Percentiles rank a stretch among this genome's conserved stretches.
phyloP scores from a whole-genome alignment of 1,284 basidiomycete species.

The Naganishia sp. region DNA sequence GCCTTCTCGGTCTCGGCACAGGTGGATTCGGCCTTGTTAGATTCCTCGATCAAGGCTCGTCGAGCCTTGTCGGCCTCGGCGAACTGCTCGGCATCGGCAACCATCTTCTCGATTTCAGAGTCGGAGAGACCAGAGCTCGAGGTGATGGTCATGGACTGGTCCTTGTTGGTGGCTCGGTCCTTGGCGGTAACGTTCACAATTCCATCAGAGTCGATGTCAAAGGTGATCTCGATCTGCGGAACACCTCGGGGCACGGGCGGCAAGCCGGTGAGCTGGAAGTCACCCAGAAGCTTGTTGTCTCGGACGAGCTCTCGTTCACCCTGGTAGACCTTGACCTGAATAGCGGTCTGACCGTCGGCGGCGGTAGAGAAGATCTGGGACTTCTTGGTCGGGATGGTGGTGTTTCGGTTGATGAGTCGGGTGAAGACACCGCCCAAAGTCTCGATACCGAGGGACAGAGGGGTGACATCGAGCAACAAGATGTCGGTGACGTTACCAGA shows the following conservation, averaged over 20 bases:
- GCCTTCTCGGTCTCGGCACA: constrained; percentile 94
- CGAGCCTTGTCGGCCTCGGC: constrained; percentile 89
- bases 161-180: constrained; percentile 96
- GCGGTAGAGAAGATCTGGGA: constrained; percentile 98
- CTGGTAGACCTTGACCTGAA: constrained; percentile 97
- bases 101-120: constrained; percentile 97
- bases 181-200: constrained; percentile 96
- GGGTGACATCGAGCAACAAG: constrained; percentile 64
- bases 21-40: constrained; percentile 95
- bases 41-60: constrained; percentile 87
- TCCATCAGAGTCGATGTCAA: constrained; percentile 98
- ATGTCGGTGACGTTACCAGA: constrained; percentile 96
- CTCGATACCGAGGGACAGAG: constrained; percentile 86
- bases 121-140: constrained; percentile 95
- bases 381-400: constrained; percentile 99
- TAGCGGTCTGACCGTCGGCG: constrained; percentile 91
- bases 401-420: constrained; percentile 87
- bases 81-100: constrained; percentile 88
- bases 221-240: constrained; percentile 97
- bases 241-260: constrained; percentile 89
- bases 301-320: constrained; percentile 91
- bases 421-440: constrained; percentile 99
- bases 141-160: constrained; percentile 83
- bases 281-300: constrained; percentile 99
- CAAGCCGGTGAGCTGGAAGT: constrained; percentile 98